These are phyloP conservation scores for Mycena floridula DNA, from an alignment of 768 basidiomycete species.

Conservation along the genomic window DNA sequence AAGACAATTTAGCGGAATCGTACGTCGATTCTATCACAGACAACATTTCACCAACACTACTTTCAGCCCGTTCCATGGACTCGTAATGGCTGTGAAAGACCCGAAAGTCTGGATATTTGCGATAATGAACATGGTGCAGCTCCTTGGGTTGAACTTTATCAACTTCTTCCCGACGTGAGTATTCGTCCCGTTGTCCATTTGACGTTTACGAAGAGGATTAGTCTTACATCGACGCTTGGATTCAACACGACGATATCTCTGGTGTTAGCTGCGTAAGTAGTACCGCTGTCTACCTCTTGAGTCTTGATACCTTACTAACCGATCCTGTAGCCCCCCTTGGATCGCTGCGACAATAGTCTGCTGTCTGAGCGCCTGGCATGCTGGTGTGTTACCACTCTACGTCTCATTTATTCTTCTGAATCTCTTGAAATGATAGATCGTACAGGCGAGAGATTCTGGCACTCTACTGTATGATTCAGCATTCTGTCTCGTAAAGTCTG, in stretches of 20 bases:
- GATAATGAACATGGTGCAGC: slow-evolving; percentile 37
- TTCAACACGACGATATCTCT: slow-evolving; percentile 53
- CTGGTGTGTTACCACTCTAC: slow-evolving; percentile 21
- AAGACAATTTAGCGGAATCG: slow-evolving; percentile 53
- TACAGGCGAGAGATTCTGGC: slow-evolving; percentile 63
- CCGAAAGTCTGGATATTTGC: slow-evolving; percentile 49
- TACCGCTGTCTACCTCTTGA: background rate
- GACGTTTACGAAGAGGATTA: slow-evolving; percentile 19
- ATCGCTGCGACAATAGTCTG: slow-evolving; percentile 45
- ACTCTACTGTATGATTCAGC: slow-evolving; percentile 40
- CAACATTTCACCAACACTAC: background rate
- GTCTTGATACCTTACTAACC: background rate
- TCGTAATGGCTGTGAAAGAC: slow-evolving; percentile 53
- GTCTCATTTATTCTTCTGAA: background rate
- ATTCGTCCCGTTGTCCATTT: no score
- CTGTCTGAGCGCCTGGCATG: slow-evolving; percentile 48
- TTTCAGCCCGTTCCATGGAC: slow-evolving; percentile 40
- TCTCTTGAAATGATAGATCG: slow-evolving; percentile 32
- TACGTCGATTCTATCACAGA: slow-evolving; percentile 21
- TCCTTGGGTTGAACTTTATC: slow-evolving; percentile 26
- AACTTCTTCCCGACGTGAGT: slow-evolving; percentile 55
- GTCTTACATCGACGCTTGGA: slow-evolving; percentile 54
- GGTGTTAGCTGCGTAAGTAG: slow-evolving; percentile 52
- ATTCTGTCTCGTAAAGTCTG: no score
- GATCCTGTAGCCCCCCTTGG: slow-evolving; percentile 50